Base-by-base conservation (phyloP, 108 stramenopile genomes). In the Fragilariopsis cylindrus region DNA sequence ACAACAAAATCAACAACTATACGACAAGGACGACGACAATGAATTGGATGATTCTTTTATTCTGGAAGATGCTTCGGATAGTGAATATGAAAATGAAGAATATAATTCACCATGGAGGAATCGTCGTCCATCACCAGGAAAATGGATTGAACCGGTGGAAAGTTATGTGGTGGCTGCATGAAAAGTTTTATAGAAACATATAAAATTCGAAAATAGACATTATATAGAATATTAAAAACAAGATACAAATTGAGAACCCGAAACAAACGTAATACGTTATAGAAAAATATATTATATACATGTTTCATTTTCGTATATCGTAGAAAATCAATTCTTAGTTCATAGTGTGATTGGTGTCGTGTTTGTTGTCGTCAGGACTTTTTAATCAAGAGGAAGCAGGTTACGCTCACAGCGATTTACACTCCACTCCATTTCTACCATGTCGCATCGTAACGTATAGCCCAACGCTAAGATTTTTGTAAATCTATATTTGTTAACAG, bases 71-170 rank as follows among this genome's bases (percentile, higher is more conserved):
- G 87, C 85, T 16, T 82, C 83, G 0, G 81, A 86, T 41, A 84
- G 84, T 49, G 87, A 88, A 71, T 65, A 71, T 40, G 87, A 84
- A 46, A 83, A 88, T 46, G 71, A 84, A 19, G 71, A 74, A 0
- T 69, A 75, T 45, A 82, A 75, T 49, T 88, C 87, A 0, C 57
- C 74, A 18, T 84, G 83, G 85, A 64, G 87, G 9, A 85, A 86
- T 63, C 64, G 87, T 13, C 75, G 71, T 6, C 87, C 87, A 7
- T 79, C 83, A 13, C 81, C 81, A 9, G 87, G 85, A 40, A 49
- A 82, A 72, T 85, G 85, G 85, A 82, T 88, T 66, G 87, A 88
- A 64, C 87, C 87, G 42, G 75, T 88, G 9, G 82, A 85, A 45
- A 41, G 16, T 9, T 63, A 63, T 44, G 19, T 30, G 1, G 30